Conservation (phyloP, 805 yeast genomes). For the Wickerhamomyces xylosicus region DNA sequence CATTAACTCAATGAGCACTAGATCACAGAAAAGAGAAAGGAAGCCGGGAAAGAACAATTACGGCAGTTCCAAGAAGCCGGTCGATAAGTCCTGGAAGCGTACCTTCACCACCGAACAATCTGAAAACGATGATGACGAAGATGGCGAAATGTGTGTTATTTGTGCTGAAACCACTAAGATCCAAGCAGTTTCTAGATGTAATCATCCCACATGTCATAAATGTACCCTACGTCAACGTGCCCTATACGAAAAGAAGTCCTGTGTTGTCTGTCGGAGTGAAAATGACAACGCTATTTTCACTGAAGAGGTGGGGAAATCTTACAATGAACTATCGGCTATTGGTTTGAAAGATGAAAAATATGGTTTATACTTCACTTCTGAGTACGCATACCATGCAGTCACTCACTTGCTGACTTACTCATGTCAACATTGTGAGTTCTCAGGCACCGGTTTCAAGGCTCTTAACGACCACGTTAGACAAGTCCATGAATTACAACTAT, state of each 20-base stretch:
- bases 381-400: conserved; percentile 36
- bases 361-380: conserved; percentile 51
- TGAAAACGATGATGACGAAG: conserved; percentile 17
- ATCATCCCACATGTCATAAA: conserved; percentile 71
- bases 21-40: conserved; percentile 6
- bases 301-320: conserved; percentile 29
- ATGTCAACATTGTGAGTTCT: conserved; percentile 36
- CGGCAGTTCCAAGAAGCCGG: neutral
- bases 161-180: conserved; percentile 68
- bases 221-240: conserved; percentile 83
- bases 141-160: conserved; percentile 52
- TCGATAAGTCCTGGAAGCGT: conserved; percentile 11
- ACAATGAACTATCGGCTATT: conserved; percentile 26
- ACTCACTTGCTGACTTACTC: conserved; percentile 38
- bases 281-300: conserved; percentile 49
- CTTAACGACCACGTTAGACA: conserved; percentile 54
- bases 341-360: conserved; percentile 30
- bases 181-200: conserved; percentile 72
- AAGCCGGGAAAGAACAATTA: conserved; percentile 1
- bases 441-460: conserved; percentile 40
- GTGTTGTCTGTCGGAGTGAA: conserved; percentile 80
- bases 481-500: conserved; percentile 54
- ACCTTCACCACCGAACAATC: conserved; percentile 6
- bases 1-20: conserved; percentile 2
- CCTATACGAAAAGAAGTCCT: conserved; percentile 57